A percentile compares a stretch with the other conserved stretches of the same genome.
Conservation (phyloP, 768 basidiomycete species). For the Fomitopsis pulvina region DNA sequence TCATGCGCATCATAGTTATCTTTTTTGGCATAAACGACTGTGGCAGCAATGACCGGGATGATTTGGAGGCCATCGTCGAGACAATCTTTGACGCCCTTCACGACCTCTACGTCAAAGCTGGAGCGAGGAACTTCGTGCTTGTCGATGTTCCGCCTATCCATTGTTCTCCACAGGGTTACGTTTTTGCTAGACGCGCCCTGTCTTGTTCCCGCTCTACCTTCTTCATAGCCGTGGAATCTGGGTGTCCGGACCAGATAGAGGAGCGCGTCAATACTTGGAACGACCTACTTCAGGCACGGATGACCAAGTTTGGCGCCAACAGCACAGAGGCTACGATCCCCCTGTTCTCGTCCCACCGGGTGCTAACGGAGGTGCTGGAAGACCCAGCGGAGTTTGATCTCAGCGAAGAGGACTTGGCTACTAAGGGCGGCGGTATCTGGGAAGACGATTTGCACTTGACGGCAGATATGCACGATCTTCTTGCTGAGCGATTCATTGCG, state of each 20-base stretch:
- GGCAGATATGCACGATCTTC: slow-evolving; percentile 24
- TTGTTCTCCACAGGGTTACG: slow-evolving; percentile 29
- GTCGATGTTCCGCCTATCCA: slow-evolving; percentile 33
- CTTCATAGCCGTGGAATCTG: not conserved
- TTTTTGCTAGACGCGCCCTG: not conserved
- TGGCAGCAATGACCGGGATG: slow-evolving; percentile 23
- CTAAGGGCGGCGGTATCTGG: slow-evolving; percentile 31
- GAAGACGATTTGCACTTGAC: slow-evolving; percentile 33
- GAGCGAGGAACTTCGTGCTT: slow-evolving; percentile 31
- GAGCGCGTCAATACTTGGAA: slow-evolving; percentile 28
- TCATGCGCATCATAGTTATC: slow-evolving; percentile 15
- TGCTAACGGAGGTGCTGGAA: slow-evolving; percentile 29
- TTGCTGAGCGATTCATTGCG: slow-evolving; percentile 18
- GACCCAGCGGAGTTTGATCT: slow-evolving; percentile 27
- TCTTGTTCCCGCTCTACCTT: not conserved
- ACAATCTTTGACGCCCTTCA: slow-evolving; percentile 22
- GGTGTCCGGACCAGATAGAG: slow-evolving; percentile 2
- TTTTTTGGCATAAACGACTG: slow-evolving; percentile 37
- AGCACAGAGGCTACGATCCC: slow-evolving; percentile 22
- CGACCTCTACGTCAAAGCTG: slow-evolving; percentile 25
- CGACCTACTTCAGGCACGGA: slow-evolving; percentile 15
- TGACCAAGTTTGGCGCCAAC: slow-evolving; percentile 19
- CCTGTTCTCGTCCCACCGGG: slow-evolving; percentile 26
- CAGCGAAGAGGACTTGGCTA: slow-evolving; percentile 20
- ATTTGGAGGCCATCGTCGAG: slow-evolving; percentile 24